Evolutionary conservation across 2,329 filamentous ascomycete genomes (phyloP).

Genomic region (Akanthomyces uredinophilus): DNA sequence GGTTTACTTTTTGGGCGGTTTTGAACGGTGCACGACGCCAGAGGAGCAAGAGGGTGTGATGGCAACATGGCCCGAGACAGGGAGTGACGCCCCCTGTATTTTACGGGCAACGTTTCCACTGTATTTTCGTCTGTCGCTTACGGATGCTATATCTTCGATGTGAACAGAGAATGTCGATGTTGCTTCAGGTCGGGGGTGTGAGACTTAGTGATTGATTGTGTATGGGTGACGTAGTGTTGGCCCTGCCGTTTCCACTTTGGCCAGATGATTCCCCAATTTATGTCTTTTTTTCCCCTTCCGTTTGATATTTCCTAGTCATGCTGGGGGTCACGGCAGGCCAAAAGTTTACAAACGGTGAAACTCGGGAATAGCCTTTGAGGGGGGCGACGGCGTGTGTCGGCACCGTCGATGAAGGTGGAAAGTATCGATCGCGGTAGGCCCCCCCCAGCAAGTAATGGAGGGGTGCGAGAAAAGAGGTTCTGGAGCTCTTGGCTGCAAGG

Average conservation of each 20-base stretch:
- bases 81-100: background rate
- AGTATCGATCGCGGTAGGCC: slow-evolving; percentile 12
- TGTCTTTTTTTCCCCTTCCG: background rate
- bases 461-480: background rate
- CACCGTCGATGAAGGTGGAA: slow-evolving; percentile 12
- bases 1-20: background rate
- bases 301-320: background rate
- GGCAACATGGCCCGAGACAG: background rate
- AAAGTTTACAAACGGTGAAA: background rate
- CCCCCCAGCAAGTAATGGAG: background rate
- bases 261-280: background rate
- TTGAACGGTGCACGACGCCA: background rate
- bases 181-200: background rate
- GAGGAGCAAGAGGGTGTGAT: background rate
- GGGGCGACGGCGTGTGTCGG: background rate
- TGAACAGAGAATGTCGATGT: background rate
- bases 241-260: background rate
- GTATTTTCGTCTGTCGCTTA: background rate
- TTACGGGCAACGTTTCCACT: background rate
- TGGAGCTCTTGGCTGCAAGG: background rate
- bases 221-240: background rate
- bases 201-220: background rate
- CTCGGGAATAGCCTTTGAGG: background rate
- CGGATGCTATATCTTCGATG: background rate
- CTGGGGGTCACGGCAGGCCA: background rate